phyloP scores from a whole-genome alignment of 164 flowering plant genomes.

The Amborella trichopoda region DNA sequence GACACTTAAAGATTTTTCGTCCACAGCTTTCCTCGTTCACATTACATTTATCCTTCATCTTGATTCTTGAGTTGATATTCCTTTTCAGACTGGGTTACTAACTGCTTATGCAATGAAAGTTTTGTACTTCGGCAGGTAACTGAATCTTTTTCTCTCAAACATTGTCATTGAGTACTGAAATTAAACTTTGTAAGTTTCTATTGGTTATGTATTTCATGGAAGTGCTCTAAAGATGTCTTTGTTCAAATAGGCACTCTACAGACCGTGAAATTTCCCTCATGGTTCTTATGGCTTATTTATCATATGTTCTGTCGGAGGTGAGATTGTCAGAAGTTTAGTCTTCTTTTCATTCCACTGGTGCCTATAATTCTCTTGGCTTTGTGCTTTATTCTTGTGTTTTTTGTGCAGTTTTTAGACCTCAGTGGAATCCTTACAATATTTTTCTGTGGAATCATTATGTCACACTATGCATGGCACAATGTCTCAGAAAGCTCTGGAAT shows the following conservation, averaged over 20 bases:
- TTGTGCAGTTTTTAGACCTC: conserved; percentile 51
- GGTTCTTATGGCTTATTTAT: conserved; percentile 79
- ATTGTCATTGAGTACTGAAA: neutral
- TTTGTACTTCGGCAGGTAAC: conserved; percentile 68
- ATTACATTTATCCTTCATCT: too few species aligned
- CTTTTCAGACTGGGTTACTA: conserved; percentile 60
- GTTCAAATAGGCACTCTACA: conserved; percentile 58
- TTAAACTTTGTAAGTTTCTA: too few species aligned
- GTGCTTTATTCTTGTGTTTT: neutral
- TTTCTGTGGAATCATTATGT: conserved; percentile 86
- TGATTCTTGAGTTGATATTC: too few species aligned
- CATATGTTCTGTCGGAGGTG: conserved; percentile 93
- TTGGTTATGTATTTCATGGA: too few species aligned
- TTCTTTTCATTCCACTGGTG: neutral
- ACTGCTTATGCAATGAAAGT: conserved; percentile 55
- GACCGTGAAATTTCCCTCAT: conserved; percentile 73
- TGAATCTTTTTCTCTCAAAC: neutral
- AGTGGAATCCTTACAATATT: conserved; percentile 92
- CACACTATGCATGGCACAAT: conserved; percentile 94
- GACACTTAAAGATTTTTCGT: too few species aligned
- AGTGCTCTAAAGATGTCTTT: conserved; percentile 1
- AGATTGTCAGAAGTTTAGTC: neutral
- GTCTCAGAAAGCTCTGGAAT: conserved; percentile 68
- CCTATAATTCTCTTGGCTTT: neutral
- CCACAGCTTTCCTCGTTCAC: too few species aligned